These are phyloP conservation scores for Avena insularis DNA, from an alignment of 176 grass and related monocot species.

Conservation along the genomic window DNA sequence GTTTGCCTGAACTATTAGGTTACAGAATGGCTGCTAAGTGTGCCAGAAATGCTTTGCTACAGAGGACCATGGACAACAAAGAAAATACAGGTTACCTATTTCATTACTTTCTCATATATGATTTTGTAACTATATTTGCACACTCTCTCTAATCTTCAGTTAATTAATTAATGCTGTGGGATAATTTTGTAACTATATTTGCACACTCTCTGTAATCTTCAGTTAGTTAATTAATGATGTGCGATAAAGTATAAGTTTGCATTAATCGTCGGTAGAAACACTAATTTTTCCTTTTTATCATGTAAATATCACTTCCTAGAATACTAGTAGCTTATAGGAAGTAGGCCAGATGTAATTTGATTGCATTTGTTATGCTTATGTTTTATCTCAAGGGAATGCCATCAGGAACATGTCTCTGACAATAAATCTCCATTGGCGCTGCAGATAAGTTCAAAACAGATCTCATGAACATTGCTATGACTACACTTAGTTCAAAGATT, in stretches of 20 bases:
- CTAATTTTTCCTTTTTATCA: background rate
- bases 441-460: constrained; percentile 90
- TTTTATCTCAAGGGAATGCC: background rate
- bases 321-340: background rate
- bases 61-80: constrained; percentile 90
- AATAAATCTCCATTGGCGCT: constrained; percentile 22
- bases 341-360: background rate
- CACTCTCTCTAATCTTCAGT: background rate
- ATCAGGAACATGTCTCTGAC: background rate
- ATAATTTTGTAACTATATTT: background rate
- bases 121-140: constrained; percentile 11
- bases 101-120: background rate
- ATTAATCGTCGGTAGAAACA: background rate
- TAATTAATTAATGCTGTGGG: background rate
- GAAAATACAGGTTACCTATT: constrained; percentile 72
- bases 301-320: background rate
- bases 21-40: constrained; percentile 93
- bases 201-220: background rate
- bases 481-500: constrained; percentile 96
- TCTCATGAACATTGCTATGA: constrained; percentile 99
- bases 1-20: constrained; percentile 45
- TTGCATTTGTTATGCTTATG: background rate
- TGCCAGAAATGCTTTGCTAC: constrained; percentile 70
- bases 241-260: background rate
- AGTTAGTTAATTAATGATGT: background rate